Percentiles rank a stretch among this genome's conserved stretches.
These are phyloP conservation scores for Talaromyces funiculosus DNA, from an alignment of 2,329 filamentous ascomycete genomes.

Conservation along the genomic window DNA sequence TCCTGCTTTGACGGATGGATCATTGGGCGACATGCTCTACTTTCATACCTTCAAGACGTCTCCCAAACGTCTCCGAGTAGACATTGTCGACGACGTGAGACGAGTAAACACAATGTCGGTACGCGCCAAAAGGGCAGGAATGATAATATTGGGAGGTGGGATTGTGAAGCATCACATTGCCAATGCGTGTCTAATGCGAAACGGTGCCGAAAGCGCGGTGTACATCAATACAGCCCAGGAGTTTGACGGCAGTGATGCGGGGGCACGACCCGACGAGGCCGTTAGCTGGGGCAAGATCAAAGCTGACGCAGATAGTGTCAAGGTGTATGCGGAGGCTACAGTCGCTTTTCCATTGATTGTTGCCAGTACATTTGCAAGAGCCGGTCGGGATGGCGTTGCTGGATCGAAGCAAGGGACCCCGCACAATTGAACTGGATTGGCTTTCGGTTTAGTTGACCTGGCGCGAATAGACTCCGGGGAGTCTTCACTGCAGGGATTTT, in stretches of 20 bases:
- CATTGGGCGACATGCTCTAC: slow-evolving; percentile 95
- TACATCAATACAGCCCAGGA: slow-evolving; percentile 98
- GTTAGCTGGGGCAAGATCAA: slow-evolving; percentile 99
- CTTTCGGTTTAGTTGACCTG: not conserved
- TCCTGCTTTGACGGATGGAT: slow-evolving; percentile 90
- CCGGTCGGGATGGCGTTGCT: slow-evolving; percentile 13
- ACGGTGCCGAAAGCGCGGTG: slow-evolving; percentile 92
- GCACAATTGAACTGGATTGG: not conserved
- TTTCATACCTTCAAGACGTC: slow-evolving; percentile 94
- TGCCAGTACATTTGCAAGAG: slow-evolving; percentile 58
- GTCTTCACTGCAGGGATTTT: not conserved
- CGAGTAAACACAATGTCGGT: slow-evolving; percentile 89
- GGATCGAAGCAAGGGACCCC: not conserved
- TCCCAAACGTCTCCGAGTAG: slow-evolving; percentile 72
- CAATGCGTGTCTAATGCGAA: slow-evolving; percentile 95
- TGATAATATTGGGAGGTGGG: slow-evolving; percentile 92
- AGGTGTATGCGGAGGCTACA: slow-evolving; percentile 69
- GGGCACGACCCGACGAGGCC: slow-evolving; percentile 89
- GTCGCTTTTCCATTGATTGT: slow-evolving; percentile 63
- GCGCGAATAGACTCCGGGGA: not conserved
- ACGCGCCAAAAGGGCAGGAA: slow-evolving; percentile 78
- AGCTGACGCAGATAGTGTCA: slow-evolving; percentile 77
- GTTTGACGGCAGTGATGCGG: slow-evolving; percentile 95
- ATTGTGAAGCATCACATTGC: slow-evolving; percentile 98
- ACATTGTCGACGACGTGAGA: slow-evolving; percentile 91